These are phyloP conservation scores for Globisporangium uncinulatum DNA, from an alignment of 352 stramenopile species.

Conservation along the genomic window DNA sequence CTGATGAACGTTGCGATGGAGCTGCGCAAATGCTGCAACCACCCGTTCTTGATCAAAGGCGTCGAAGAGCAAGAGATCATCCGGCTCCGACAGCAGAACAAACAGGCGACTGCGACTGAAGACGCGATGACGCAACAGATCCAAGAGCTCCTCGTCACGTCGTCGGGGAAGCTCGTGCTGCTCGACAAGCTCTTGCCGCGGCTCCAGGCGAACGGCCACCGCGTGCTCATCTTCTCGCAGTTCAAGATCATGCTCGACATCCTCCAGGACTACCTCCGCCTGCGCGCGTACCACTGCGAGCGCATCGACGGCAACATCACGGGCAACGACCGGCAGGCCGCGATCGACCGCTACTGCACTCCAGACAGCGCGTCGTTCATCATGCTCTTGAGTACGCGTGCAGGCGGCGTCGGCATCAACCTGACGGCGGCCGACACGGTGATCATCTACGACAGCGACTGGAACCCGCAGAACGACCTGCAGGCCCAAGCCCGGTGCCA, in stretches of 20 bases:
- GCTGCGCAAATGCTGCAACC: constrained; percentile 93
- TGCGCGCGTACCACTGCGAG: constrained; percentile 92
- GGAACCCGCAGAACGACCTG: constrained; percentile 97
- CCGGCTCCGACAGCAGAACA: constrained; percentile 48
- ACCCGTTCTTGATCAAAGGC: constrained; percentile 91
- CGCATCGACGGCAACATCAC: constrained; percentile 99
- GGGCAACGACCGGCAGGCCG: constrained; percentile 92
- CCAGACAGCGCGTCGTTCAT: constrained; percentile 83
- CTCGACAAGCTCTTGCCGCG: constrained; percentile 98
- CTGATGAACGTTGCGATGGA: constrained; percentile 94
- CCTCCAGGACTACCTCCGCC: constrained; percentile 96
- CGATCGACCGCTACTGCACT: constrained; percentile 89
- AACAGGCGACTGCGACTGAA: constrained; percentile 42
- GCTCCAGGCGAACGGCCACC: constrained; percentile 93
- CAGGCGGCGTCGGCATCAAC: constrained; percentile 98
- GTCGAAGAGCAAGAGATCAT: constrained; percentile 78
- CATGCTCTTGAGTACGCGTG: constrained; percentile 98
- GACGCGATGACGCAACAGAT: constrained; percentile 60
- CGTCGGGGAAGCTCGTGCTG: constrained; percentile 97
- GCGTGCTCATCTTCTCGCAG: constrained; percentile 99
- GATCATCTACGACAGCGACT: constrained; percentile 98
- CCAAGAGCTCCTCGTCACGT: constrained; percentile 88
- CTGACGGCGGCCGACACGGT: constrained; percentile 87
- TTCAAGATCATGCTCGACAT: constrained; percentile 99
- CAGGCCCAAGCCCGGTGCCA: constrained; percentile 91